Evolutionary conservation across 371 early-diverging fungal genomes (phyloP).

Genomic region (Mortierella sp.): DNA sequence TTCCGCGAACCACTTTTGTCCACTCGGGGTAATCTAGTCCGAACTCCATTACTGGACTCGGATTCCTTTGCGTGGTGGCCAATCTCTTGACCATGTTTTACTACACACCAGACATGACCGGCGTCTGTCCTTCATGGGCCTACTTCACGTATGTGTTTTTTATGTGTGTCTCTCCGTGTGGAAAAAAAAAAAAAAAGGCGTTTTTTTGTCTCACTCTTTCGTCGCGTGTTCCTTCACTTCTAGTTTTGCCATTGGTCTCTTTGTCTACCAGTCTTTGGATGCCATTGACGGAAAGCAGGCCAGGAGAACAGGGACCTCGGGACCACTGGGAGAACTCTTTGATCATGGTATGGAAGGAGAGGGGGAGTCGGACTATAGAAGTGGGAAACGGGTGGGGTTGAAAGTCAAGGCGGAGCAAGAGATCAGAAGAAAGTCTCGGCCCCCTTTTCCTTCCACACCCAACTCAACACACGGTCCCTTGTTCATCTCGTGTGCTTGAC

Average conservation of each 20-base stretch:
- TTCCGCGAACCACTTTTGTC: neutral
- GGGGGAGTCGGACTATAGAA: too few relatives aligned
- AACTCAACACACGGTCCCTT: too few relatives aligned
- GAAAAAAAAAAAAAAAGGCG: conserved; percentile 45
- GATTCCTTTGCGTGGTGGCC: conserved; percentile 86
- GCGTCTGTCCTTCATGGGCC: conserved; percentile 85
- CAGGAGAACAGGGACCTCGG: conserved; percentile 87
- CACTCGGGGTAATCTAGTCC: too few relatives aligned
- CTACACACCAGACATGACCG: conserved; percentile 79
- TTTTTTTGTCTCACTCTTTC: neutral
- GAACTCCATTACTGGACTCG: conserved; percentile 96
- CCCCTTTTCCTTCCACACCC: too few relatives aligned
- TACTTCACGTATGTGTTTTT: conserved; percentile 69
- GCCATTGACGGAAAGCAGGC: conserved; percentile 99
- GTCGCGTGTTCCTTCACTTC: conserved; percentile 1
- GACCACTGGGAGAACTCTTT: conserved; percentile 96
- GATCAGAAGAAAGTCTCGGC: too few relatives aligned
- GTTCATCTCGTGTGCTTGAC: neutral
- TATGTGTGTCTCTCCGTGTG: conserved; percentile 5
- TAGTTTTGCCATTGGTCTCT: conserved; percentile 89
- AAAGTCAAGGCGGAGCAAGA: too few relatives aligned
- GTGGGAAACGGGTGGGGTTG: too few relatives aligned
- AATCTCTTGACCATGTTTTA: conserved; percentile 75
- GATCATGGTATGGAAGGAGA: conserved; percentile 74
- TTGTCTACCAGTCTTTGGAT: conserved; percentile 96